Evolutionary conservation across 768 basidiomycete species (phyloP).

Genomic region (Holtermannia corniformis): DNA sequence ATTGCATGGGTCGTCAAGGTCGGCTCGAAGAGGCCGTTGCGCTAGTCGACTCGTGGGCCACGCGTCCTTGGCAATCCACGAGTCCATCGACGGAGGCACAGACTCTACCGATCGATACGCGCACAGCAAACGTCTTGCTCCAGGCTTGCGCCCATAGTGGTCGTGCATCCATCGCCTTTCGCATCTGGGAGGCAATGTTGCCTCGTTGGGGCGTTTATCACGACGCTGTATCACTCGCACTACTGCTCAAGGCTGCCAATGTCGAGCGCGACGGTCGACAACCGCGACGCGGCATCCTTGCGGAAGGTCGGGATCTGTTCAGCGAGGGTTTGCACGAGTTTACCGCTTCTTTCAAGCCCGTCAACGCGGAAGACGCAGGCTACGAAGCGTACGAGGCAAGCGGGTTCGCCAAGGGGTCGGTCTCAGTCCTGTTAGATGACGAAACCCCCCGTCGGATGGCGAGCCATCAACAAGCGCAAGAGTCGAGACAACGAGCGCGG

Average conservation of each 20-base stretch:
- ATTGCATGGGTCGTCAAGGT: conserved; percentile 3
- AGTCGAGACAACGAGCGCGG: conserved; percentile 48
- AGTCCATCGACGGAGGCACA: neutral
- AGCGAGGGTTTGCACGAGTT: conserved; percentile 32
- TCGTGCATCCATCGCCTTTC: conserved; percentile 12
- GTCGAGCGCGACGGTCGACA: neutral
- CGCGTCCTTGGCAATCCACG: neutral
- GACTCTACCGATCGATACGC: conserved; percentile 15
- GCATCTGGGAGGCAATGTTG: conserved; percentile 59
- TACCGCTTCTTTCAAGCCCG: conserved; percentile 8
- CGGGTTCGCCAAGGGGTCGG: conserved; percentile 13
- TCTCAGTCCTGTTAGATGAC: conserved; percentile 13
- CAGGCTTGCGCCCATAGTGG: conserved; percentile 6
- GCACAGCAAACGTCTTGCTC: conserved; percentile 24
- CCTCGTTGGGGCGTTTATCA: conserved; percentile 53
- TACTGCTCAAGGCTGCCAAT: conserved; percentile 50
- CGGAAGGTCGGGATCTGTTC: conserved; percentile 25
- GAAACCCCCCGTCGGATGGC: conserved; percentile 24
- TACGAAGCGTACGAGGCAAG: conserved; percentile 8
- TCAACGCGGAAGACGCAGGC: neutral
- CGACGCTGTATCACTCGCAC: conserved; percentile 51
- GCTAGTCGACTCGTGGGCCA: conserved; percentile 24
- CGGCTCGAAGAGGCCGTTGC: conserved; percentile 12
- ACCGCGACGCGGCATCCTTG: conserved; percentile 7
- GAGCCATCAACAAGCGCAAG: conserved; percentile 34